phyloP scores from a whole-genome alignment of 2,329 filamentous ascomycete species.

The Talaromyces marneffei region DNA sequence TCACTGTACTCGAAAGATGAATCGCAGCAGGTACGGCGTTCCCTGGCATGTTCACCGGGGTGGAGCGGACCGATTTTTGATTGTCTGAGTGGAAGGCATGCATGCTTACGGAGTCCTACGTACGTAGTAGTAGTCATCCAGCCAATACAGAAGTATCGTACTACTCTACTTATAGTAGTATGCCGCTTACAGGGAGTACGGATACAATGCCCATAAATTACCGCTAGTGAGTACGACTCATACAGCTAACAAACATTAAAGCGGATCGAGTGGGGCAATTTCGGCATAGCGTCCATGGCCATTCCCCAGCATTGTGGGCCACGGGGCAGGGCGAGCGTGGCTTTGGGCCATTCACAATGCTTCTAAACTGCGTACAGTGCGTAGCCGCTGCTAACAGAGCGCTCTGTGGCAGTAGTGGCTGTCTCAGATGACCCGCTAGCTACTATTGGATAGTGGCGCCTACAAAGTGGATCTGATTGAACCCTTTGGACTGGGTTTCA shows the following conservation, averaged over 20 bases:
- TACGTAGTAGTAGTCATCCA: no score
- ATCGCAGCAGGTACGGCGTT: slow-evolving; percentile 15
- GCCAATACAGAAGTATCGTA: background rate
- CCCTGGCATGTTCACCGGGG: slow-evolving; percentile 11
- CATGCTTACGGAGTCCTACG: no score
- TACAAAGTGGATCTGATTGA: slow-evolving; percentile 5
- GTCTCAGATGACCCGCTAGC: background rate
- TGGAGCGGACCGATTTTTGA: background rate
- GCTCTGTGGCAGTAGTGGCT: slow-evolving; percentile 1
- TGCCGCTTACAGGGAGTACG: background rate
- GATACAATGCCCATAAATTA: background rate
- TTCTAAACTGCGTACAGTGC: background rate
- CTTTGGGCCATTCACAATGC: slow-evolving; percentile 5
- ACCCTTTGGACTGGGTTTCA: background rate
- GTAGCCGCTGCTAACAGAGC: slow-evolving; percentile 8
- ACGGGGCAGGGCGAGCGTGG: slow-evolving; percentile 1
- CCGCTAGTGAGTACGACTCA: background rate
- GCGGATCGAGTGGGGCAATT: background rate
- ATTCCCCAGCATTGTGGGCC: background rate
- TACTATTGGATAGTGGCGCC: background rate
- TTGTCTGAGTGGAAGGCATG: background rate
- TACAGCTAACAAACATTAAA: background rate
- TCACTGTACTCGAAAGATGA: background rate
- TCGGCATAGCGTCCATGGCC: background rate
- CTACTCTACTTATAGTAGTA: background rate